Percentiles rank a stretch among this genome's conserved stretches.
Evolutionary conservation across 164 flowering plant genomes (phyloP).

Genomic region (Vitis rotundifolia): DNA sequence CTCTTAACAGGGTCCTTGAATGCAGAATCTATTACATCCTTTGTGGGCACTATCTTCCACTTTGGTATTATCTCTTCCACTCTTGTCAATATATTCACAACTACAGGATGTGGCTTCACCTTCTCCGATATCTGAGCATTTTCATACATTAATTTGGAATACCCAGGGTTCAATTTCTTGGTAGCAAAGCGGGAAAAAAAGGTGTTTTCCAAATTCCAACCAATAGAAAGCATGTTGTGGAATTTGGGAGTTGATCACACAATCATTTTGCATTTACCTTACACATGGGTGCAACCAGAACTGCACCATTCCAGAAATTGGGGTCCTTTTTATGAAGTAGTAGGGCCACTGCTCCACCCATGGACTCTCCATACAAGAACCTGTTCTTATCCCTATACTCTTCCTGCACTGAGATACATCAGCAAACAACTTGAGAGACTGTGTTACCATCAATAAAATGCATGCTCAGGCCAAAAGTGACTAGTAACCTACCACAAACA

Average conservation of each 20-base stretch:
- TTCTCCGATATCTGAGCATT: conserved; percentile 85
- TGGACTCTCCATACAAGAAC: conserved; percentile 91
- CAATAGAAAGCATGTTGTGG: too few relatives aligned
- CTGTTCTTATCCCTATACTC: conserved; percentile 58
- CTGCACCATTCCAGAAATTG: conserved; percentile 77
- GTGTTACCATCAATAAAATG: too few relatives aligned
- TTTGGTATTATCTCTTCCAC: conserved; percentile 91
- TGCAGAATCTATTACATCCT: conserved; percentile 87
- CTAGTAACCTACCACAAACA: conserved; percentile 57
- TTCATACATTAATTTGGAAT: neutral
- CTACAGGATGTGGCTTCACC: conserved; percentile 92
- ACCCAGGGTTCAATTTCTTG: neutral
- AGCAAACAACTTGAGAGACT: neutral
- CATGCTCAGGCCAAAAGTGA: too few relatives aligned
- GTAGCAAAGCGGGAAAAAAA: too few relatives aligned
- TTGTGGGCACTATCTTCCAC: conserved; percentile 96
- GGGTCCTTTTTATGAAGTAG: conserved; percentile 79
- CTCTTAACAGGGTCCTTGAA: conserved; percentile 90
- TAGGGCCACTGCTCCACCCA: conserved; percentile 94
- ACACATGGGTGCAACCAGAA: conserved; percentile 96
- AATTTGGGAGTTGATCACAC: too few relatives aligned
- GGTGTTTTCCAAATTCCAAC: too few relatives aligned
- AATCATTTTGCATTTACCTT: conserved; percentile 48
- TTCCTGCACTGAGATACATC: conserved; percentile 43
- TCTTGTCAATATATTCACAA: conserved; percentile 69